These are phyloP conservation scores for Mortierella claussenii DNA, from an alignment of 192 early-diverging fungal genomes.

Conservation along the genomic window DNA sequence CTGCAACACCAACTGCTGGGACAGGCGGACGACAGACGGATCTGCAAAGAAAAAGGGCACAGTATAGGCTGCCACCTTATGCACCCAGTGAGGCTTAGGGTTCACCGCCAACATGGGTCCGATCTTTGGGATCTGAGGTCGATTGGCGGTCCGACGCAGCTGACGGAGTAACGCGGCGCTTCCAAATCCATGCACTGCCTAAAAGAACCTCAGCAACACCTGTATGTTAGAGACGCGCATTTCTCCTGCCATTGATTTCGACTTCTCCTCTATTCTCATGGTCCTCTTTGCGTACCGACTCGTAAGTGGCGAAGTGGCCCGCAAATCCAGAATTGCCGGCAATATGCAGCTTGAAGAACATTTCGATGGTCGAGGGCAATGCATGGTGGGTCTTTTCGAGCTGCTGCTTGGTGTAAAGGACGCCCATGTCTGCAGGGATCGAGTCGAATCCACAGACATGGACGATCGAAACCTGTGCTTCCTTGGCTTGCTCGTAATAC, in stretches of 20 bases:
- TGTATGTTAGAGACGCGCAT: too few species aligned
- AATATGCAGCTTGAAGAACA: constrained; percentile 63
- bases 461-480: constrained; percentile 63
- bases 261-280: background rate
- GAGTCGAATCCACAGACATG: constrained; percentile 63
- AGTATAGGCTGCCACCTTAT: constrained; percentile 59
- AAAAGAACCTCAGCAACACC: too few species aligned
- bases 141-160: constrained; percentile 55
- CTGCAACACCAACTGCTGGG: constrained; percentile 63
- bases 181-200: constrained; percentile 58
- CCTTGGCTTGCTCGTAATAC: constrained; percentile 63
- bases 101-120: constrained; percentile 62
- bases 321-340: constrained; percentile 60
- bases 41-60: constrained; percentile 66
- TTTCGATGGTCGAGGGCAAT: constrained; percentile 66
- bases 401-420: constrained; percentile 65
- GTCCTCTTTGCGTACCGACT: constrained; percentile 56
- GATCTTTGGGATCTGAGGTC: constrained; percentile 54
- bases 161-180: constrained; percentile 55
- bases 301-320: constrained; percentile 73
- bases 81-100: constrained; percentile 56
- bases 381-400: constrained; percentile 45
- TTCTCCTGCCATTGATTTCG: background rate
- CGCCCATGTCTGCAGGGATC: constrained; percentile 75
- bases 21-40: constrained; percentile 60